Base-by-base conservation (phyloP, 1,284 basidiomycete genomes). In the Cutaneotrichosporon cyanovorans region DNA sequence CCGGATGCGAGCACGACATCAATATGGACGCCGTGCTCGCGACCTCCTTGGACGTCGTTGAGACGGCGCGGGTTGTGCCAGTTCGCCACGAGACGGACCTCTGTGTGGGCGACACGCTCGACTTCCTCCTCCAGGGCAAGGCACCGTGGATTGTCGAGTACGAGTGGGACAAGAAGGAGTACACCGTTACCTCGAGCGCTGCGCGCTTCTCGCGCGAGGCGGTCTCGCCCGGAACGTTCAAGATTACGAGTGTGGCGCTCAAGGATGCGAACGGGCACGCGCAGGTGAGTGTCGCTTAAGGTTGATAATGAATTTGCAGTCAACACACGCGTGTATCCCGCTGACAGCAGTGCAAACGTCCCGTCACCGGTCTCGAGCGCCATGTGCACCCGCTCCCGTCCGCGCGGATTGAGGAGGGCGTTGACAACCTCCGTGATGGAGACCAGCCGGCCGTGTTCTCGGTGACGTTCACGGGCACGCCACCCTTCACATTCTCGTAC, bases 71-170 rank as follows among this genome's bases (percentile, higher is more conserved):
- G 9, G 92, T 98, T 50, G 79, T 90, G 30, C 82, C 91, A 0
- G 81, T 89, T 54, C 84, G 85, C 55, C 75, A 83, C 37, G 78
- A 82, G 41, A 76, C 77, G 54, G 84, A 97, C 67, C 84, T 86
- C 58, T 98, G 93, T 68, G 85, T 90, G 9, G 93, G 92, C 21
- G 92, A 97, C 59, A 77, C 81, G 40, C 78, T 88, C 10, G 87
- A 90, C 56, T 97, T 93, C 76, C 82, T 92, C 62, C 75, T 98
- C 16, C 90, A 96, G 71, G 93, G 93, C 42, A 87, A 82, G 38
- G 83, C 92, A n/a, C 92, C 93, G 2, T 98, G 93, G 91, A 84
- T 82, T 5, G 82, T 98, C 47, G 82, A 83, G 82, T 91, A 95
- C 70, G 80, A 81, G 37, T 81, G 91, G 69, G 84, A 88, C 55